Evolutionary conservation across 495 filamentous ascomycete species (phyloP).

Genomic region (Hamigera avellanea): DNA sequence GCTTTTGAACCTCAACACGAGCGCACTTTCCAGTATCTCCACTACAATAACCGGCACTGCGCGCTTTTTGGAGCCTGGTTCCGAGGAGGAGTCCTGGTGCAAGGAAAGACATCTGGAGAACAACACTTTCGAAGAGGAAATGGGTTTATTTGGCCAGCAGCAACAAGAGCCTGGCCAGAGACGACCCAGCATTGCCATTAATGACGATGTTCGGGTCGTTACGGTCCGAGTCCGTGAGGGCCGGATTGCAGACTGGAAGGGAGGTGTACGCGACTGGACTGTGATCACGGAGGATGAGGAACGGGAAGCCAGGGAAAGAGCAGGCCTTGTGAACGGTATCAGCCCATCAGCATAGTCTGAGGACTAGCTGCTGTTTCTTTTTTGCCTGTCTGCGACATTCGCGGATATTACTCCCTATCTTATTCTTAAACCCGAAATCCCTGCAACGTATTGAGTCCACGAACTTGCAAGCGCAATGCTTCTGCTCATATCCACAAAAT

Average conservation of each 20-base stretch:
- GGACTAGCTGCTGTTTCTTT: too few relatives aligned
- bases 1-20: conserved; percentile 81
- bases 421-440: too few relatives aligned
- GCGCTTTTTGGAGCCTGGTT: conserved; percentile 53
- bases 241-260: conserved; percentile 73
- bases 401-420: too few relatives aligned
- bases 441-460: too few relatives aligned
- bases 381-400: too few relatives aligned
- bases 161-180: conserved; percentile 15
- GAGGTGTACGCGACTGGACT: conserved; percentile 60
- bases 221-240: conserved; percentile 64
- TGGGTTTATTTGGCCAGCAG: conserved; percentile 31
- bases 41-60: conserved; percentile 87
- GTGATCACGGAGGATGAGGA: conserved; percentile 31
- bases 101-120: conserved; percentile 77
- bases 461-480: too few relatives aligned
- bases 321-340: conserved; percentile 28
- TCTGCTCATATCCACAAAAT: too few relatives aligned
- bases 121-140: conserved; percentile 61
- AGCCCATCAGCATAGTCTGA: background rate
- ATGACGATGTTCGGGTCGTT: conserved; percentile 61
- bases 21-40: conserved; percentile 76
- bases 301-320: conserved; percentile 5
- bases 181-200: conserved; percentile 46
- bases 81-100: conserved; percentile 72